These are phyloP conservation scores for Zygosaccharomyces pseudobailii DNA, from an alignment of 1,139 yeast species.

Conservation along the genomic window DNA sequence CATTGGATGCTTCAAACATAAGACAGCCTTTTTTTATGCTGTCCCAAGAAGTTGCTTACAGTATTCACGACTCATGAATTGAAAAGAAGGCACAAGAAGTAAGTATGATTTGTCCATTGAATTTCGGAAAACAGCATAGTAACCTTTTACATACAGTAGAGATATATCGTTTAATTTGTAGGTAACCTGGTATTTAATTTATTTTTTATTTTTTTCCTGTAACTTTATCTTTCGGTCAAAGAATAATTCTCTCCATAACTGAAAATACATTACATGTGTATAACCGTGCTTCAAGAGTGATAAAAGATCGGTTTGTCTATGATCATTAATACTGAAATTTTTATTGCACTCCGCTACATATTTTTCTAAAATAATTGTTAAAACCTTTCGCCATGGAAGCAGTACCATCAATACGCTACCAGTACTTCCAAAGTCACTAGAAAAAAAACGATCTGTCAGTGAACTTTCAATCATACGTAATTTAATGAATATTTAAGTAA, in stretches of 20 bases:
- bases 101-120: neutral
- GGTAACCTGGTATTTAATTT: neutral
- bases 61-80: neutral
- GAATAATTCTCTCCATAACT: neutral
- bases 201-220: no score
- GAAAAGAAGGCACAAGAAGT: neutral
- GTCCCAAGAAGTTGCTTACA: neutral
- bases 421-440: conserved; percentile 2
- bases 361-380: neutral
- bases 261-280: neutral
- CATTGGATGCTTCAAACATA: neutral
- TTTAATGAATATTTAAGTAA: conserved; percentile 2
- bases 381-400: neutral
- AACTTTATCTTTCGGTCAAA: neutral
- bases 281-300: neutral
- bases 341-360: no score
- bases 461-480: conserved; percentile 12
- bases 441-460: conserved; percentile 1
- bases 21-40: neutral
- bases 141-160: neutral
- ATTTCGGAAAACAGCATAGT: neutral
- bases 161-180: neutral
- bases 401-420: neutral
- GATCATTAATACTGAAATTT: neutral
- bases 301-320: neutral